phyloP scores from a whole-genome alignment of 2,329 filamentous ascomycete species.

The Talaromyces sp. region DNA sequence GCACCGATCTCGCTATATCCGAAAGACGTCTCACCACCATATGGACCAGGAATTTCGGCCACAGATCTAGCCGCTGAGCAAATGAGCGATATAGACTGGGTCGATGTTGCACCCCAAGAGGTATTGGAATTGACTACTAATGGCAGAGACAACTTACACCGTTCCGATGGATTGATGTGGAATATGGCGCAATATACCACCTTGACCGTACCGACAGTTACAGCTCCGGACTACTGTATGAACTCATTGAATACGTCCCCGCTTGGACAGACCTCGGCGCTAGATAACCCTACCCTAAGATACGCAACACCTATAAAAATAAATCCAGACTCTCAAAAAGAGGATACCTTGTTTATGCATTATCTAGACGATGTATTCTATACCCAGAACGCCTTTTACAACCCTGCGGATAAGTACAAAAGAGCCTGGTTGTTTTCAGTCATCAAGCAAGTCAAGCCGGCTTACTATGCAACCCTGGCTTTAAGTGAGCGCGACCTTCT shows the following conservation, averaged over 20 bases:
- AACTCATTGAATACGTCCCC: neutral
- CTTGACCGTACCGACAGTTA: neutral
- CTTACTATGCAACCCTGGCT: slow-evolving; percentile 2
- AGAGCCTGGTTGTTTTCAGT: neutral
- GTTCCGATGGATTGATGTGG: neutral
- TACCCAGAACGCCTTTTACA: neutral
- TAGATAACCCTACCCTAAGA: neutral
- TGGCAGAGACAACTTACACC: neutral
- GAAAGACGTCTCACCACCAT: neutral
- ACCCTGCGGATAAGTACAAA: neutral
- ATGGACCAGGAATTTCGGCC: neutral
- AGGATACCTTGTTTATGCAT: slow-evolving; percentile 3
- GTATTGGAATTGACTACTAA: neutral
- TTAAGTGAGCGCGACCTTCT: neutral
- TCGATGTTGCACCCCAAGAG: neutral
- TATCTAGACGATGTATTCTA: slow-evolving; percentile 3
- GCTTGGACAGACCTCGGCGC: neutral
- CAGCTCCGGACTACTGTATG: neutral
- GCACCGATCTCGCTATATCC: neutral
- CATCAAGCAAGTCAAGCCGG: neutral
- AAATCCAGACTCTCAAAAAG: neutral
- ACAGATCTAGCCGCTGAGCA: neutral
- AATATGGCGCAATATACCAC: neutral
- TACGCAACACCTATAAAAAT: neutral
- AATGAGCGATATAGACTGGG: neutral